phyloP scores from a whole-genome alignment of 495 filamentous ascomycete species.

The Polyplosphaeria fusca region DNA sequence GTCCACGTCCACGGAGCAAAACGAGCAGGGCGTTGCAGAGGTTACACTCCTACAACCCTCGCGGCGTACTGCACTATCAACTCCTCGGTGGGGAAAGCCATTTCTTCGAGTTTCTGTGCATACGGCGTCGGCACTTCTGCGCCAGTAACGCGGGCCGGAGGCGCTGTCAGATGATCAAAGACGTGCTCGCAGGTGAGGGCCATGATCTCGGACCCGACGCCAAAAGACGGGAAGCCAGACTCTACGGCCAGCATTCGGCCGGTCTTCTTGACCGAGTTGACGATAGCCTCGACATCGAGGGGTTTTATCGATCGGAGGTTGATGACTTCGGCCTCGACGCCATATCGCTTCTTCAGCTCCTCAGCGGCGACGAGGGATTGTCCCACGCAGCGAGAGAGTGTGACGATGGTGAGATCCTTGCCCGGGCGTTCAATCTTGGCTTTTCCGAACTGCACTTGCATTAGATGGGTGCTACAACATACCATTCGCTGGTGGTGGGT shows the following conservation, averaged over 20 bases:
- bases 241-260: slow-evolving; percentile 87
- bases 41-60: slow-evolving; percentile 75
- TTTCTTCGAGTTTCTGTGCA: slow-evolving; percentile 78
- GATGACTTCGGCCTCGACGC: slow-evolving; percentile 93
- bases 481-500: background rate
- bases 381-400: slow-evolving; percentile 90
- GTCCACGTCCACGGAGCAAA: background rate
- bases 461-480: slow-evolving; percentile 35
- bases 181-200: slow-evolving; percentile 95
- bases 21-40: background rate
- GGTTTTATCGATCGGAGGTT: slow-evolving; percentile 97
- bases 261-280: slow-evolving; percentile 98
- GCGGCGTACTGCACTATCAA: slow-evolving; percentile 78
- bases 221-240: slow-evolving; percentile 92
- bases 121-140: slow-evolving; percentile 96
- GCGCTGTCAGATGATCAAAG: slow-evolving; percentile 94
- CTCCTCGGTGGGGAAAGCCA: slow-evolving; percentile 85
- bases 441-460: slow-evolving; percentile 67
- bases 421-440: slow-evolving; percentile 96
- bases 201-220: slow-evolving; percentile 86
- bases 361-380: slow-evolving; percentile 87
- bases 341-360: slow-evolving; percentile 89
- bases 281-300: slow-evolving; percentile 88
- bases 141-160: slow-evolving; percentile 88
- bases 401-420: slow-evolving; percentile 93